Evolutionary conservation across 2,329 filamentous ascomycete species (phyloP), one percentile per base, ranked within the genome.

Genomic region (Apiospora marii): DNA sequence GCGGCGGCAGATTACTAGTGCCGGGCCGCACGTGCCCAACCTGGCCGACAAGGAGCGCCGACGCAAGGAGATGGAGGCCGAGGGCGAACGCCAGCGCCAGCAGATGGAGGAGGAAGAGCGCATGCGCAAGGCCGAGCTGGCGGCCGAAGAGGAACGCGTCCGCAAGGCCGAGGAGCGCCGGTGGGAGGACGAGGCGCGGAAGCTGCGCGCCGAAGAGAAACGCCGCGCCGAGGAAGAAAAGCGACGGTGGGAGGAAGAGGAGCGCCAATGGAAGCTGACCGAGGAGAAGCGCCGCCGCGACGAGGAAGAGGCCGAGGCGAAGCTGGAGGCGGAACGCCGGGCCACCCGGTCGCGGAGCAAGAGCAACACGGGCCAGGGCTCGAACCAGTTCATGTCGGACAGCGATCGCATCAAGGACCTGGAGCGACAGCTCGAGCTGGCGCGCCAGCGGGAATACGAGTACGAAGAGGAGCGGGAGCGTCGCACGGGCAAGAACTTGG

Each of bases 1-100:
- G 24, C 90, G 95, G 77, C 91, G 96, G 73, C 96, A 99, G 84
- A 98, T 99, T 80, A 98, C 95, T 12, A 94, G 89, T 77, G 90
- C 94, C 19, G 88, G 90, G 44, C 96, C 96, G 6, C 82, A 89
- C 67, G 94, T 98, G 13, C 95, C 95, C 1, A 96, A 87, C 79
- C 78, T 95, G 75, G 93, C 92, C 3, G 95, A 98, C 77, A 98
- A 97, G 84, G 93, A 98, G 82, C 92, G 92, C 61, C 82, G 81
- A 72, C 84, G 89, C 67, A 88, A 85, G 76, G 88, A 90, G 72
- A 84, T 87, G 76, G 86, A 87, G 73, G 87, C 85, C 6, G 91
- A 89, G 80, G 91, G 86, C 77, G 89, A 92, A 76, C 87, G 90
- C 64, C 86, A 90, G 77, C 87, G 87, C 43, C 79, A 82, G 68